A percentile compares a stretch with the other conserved stretches of the same genome.
Conservation (phyloP, 1,284 basidiomycete species). For the Psilocybe mexicana region DNA sequence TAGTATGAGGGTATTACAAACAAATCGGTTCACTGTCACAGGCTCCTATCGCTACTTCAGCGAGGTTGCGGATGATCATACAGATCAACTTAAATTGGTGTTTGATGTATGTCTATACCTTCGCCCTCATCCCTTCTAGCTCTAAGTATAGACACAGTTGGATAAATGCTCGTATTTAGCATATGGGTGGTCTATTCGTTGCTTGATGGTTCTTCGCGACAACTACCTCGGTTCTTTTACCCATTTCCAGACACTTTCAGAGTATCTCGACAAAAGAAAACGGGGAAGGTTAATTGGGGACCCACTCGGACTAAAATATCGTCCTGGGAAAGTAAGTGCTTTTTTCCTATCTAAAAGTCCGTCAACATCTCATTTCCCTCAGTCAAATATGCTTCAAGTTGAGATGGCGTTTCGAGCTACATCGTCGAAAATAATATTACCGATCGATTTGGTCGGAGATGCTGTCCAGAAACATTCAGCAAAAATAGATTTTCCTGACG, state of each 20-base stretch:
- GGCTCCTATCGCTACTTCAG: constrained; percentile 79
- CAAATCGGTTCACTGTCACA: constrained; percentile 58
- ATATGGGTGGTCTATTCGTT: constrained; percentile 85
- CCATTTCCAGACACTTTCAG: constrained; percentile 83
- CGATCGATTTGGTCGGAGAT: constrained; percentile 69
- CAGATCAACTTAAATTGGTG: constrained; percentile 77
- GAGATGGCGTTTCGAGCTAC: constrained; percentile 59
- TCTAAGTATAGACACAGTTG: constrained; percentile 35
- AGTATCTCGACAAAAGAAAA: constrained; percentile 75
- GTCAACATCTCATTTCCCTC: constrained; percentile 1
- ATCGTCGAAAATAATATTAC: constrained; percentile 61
- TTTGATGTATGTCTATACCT: constrained; percentile 52
- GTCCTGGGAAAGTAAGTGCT: constrained; percentile 64
- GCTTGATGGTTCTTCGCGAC: constrained; percentile 84
- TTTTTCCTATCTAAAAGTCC: background rate
- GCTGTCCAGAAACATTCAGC: background rate
- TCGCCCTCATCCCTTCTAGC: background rate
- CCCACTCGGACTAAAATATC: constrained; percentile 77
- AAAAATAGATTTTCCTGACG: background rate
- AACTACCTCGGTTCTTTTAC: constrained; percentile 94
- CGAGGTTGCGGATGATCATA: constrained; percentile 63
- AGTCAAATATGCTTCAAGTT: constrained; percentile 84
- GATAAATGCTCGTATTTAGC: constrained; percentile 64
- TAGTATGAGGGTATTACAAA: constrained; percentile 60
- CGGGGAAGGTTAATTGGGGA: constrained; percentile 70